phyloP scores from a whole-genome alignment of 1,139 yeast species.

The Pneumocystis murina region DNA sequence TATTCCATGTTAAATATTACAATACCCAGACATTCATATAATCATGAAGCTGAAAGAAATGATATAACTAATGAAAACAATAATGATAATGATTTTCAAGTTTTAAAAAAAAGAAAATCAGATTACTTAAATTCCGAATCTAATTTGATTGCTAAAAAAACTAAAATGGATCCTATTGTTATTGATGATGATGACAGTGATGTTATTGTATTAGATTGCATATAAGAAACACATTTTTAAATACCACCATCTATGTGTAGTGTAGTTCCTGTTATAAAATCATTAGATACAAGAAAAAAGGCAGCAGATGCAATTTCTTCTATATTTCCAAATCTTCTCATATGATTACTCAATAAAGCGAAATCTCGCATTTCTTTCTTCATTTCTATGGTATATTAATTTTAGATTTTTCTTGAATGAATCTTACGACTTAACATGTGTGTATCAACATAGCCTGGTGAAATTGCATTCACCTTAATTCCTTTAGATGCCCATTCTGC shows the following conservation, averaged over 20 bases:
- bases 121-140: slow-evolving; percentile 14
- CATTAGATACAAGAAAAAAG: slow-evolving; percentile 19
- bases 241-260: slow-evolving; percentile 25
- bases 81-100: slow-evolving; percentile 15
- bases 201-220: slow-evolving; percentile 19
- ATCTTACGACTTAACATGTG: slow-evolving; percentile 39
- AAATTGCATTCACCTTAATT: slow-evolving; percentile 46
- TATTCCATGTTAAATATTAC: not conserved
- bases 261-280: slow-evolving; percentile 22
- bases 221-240: slow-evolving; percentile 23
- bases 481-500: slow-evolving; percentile 39
- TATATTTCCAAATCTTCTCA: slow-evolving; percentile 19
- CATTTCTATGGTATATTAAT: slow-evolving; percentile 11
- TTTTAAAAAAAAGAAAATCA: slow-evolving; percentile 18
- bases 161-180: slow-evolving; percentile 1
- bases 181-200: slow-evolving; percentile 4
- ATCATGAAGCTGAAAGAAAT: not conserved
- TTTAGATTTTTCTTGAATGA: not conserved
- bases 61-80: slow-evolving; percentile 2
- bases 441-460: slow-evolving; percentile 71
- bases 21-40: not conserved
- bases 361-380: slow-evolving; percentile 13
- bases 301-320: slow-evolving; percentile 27
- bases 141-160: slow-evolving; percentile 13
- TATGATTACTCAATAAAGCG: slow-evolving; percentile 14